Evolutionary conservation across 2,329 filamentous ascomycete genomes (phyloP).

Genomic region (Fusarium mangiferae): DNA sequence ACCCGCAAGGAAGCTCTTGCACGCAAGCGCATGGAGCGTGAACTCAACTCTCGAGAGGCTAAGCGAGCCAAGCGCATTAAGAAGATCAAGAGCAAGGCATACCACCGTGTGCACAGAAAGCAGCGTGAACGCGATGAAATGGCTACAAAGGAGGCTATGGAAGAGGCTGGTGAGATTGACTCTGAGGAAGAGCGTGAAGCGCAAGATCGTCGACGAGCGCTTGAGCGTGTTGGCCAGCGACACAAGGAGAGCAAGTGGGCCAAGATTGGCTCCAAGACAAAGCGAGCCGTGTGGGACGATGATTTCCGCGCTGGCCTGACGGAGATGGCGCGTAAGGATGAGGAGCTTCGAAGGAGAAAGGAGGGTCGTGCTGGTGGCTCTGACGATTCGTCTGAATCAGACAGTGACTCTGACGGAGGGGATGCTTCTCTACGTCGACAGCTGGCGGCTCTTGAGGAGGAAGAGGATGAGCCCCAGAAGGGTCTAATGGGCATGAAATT

Average conservation of each 20-base stretch:
- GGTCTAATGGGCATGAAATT: slow-evolving; percentile 89
- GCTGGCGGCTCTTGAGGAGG: slow-evolving; percentile 55
- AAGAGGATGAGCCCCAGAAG: slow-evolving; percentile 66
- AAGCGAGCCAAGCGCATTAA: slow-evolving; percentile 91
- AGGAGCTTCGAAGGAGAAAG: slow-evolving; percentile 82
- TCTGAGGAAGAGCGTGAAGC: slow-evolving; percentile 74
- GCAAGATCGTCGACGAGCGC: slow-evolving; percentile 78
- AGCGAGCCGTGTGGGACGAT: slow-evolving; percentile 88
- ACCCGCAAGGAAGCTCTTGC: slow-evolving; percentile 76
- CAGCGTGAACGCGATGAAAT: slow-evolving; percentile 67
- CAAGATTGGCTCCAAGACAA: slow-evolving; percentile 81
- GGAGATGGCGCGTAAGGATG: slow-evolving; percentile 84
- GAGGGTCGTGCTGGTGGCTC: slow-evolving; percentile 70
- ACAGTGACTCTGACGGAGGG: slow-evolving; percentile 68
- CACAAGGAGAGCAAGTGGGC: slow-evolving; percentile 94
- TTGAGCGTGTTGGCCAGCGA: slow-evolving; percentile 85
- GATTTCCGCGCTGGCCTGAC: slow-evolving; percentile 80
- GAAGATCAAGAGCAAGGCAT: slow-evolving; percentile 98
- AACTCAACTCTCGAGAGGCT: slow-evolving; percentile 88
- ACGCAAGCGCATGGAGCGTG: slow-evolving; percentile 81
- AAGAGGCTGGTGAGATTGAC: slow-evolving; percentile 67
- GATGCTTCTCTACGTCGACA: slow-evolving; percentile 61
- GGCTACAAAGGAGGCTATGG: slow-evolving; percentile 62
- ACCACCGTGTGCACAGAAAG: slow-evolving; percentile 89
- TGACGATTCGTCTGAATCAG: slow-evolving; percentile 64